Evolutionary conservation across 345 rosid species (phyloP).

Genomic region (Rhodamnia rubescens): DNA sequence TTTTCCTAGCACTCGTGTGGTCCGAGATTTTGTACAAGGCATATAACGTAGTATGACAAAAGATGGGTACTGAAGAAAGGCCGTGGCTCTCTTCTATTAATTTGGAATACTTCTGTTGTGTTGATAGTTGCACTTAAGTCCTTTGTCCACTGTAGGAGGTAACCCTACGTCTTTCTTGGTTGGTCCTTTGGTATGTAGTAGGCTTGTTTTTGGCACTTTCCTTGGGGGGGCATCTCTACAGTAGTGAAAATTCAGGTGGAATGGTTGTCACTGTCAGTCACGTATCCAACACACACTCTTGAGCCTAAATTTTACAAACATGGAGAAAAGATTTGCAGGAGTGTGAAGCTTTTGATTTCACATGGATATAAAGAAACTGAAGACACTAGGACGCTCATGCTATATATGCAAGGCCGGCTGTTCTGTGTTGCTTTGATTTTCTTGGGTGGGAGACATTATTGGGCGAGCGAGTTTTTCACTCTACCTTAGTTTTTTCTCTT

Average conservation of each 20-base stretch:
- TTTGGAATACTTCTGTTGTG: background rate
- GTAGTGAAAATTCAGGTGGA: background rate
- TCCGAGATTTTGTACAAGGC: background rate
- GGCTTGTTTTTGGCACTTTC: background rate
- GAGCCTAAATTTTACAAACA: background rate
- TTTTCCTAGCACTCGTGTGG: background rate
- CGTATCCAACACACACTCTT: background rate
- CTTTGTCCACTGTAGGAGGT: background rate
- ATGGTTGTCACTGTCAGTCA: background rate
- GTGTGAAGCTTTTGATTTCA: background rate
- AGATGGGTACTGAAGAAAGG: background rate
- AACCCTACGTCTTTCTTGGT: background rate
- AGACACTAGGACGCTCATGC: background rate
- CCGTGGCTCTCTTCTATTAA: background rate
- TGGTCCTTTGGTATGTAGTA: too few species aligned
- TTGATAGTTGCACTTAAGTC: background rate
- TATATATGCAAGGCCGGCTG: background rate
- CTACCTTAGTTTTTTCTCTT: background rate
- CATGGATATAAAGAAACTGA: background rate
- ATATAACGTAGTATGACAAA: background rate
- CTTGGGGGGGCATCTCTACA: background rate
- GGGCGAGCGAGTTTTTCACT: background rate
- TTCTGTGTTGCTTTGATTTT: background rate
- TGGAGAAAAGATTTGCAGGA: background rate
- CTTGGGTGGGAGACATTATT: background rate